These are phyloP conservation scores for Hymenoscyphus fructigenus DNA, from an alignment of 2,329 filamentous ascomycete species.

Conservation along the genomic window DNA sequence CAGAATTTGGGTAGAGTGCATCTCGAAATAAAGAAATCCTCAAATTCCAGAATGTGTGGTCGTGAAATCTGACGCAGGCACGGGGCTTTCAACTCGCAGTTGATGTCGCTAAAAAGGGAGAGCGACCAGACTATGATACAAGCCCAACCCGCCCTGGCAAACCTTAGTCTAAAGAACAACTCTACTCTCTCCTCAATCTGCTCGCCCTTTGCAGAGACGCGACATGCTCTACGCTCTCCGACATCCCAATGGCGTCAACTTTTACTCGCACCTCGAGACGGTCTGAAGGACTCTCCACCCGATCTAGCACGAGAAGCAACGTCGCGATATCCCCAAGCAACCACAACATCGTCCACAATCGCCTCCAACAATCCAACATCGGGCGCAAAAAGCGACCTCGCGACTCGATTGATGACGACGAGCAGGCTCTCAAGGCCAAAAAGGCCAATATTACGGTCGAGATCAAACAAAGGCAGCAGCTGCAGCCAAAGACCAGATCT, in stretches of 20 bases:
- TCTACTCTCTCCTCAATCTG: conserved; percentile 14
- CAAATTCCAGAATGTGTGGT: neutral
- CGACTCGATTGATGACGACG: conserved; percentile 46
- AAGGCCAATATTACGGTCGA: conserved; percentile 54
- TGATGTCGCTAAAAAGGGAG: conserved; percentile 13
- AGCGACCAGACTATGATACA: conserved; percentile 4
- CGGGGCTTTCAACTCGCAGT: conserved; percentile 4
- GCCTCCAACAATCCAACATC: conserved; percentile 34
- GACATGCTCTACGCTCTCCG: conserved; percentile 34
- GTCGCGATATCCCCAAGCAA: conserved; percentile 31
- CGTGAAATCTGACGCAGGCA: neutral
- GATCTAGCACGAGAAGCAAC: conserved; percentile 34
- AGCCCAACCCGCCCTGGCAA: neutral
- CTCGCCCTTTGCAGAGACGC: conserved; percentile 24
- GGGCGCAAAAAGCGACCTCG: conserved; percentile 51
- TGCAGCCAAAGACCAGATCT: conserved; percentile 22
- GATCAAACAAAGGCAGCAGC: conserved; percentile 42
- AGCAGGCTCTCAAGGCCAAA: conserved; percentile 48
- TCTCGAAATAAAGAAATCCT: neutral
- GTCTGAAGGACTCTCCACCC: conserved; percentile 45
- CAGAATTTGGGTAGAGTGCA: neutral
- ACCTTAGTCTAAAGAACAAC: conserved; percentile 5
- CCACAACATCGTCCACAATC: conserved; percentile 33
- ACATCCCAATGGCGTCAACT: conserved; percentile 49
- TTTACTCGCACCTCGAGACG: conserved; percentile 50